These are phyloP conservation scores for Cryptosporidium canis DNA, from an alignment of 169 alveolate species.

Conservation along the genomic window DNA sequence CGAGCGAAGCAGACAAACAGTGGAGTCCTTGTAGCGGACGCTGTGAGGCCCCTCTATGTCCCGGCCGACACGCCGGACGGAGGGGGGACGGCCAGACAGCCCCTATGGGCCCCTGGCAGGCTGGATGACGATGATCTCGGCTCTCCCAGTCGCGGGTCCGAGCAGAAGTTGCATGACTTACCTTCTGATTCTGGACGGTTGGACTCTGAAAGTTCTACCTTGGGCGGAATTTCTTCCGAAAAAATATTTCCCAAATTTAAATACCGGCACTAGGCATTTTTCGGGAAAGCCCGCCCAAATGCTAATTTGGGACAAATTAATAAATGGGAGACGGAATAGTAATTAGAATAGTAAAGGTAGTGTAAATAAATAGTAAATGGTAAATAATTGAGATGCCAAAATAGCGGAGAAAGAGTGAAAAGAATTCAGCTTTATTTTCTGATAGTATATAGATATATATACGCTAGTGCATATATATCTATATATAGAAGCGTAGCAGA, in stretches of 20 bases:
- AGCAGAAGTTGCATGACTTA: too few relatives aligned
- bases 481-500: slow-evolving; percentile 10
- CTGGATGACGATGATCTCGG: too few relatives aligned
- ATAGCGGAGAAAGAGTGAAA: not conserved
- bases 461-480: not conserved
- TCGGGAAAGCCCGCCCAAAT: not conserved
- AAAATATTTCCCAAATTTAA: not conserved
- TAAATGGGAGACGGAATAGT: not conserved
- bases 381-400: not conserved
- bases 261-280: not conserved
- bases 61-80: too few relatives aligned
- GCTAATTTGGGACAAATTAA: not conserved
- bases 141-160: too few relatives aligned
- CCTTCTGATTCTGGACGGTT: too few relatives aligned
- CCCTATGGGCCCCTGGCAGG: too few relatives aligned
- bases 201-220: not conserved
- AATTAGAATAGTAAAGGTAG: not conserved
- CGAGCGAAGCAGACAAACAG: too few relatives aligned
- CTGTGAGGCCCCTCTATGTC: too few relatives aligned
- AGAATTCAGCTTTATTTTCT: not conserved
- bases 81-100: too few relatives aligned
- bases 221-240: not conserved
- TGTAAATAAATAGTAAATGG: not conserved
- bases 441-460: too few relatives aligned
- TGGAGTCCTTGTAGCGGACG: too few relatives aligned